Base-by-base conservation (phyloP, 345 rosid genomes). In the Pistacia integerrima region DNA sequence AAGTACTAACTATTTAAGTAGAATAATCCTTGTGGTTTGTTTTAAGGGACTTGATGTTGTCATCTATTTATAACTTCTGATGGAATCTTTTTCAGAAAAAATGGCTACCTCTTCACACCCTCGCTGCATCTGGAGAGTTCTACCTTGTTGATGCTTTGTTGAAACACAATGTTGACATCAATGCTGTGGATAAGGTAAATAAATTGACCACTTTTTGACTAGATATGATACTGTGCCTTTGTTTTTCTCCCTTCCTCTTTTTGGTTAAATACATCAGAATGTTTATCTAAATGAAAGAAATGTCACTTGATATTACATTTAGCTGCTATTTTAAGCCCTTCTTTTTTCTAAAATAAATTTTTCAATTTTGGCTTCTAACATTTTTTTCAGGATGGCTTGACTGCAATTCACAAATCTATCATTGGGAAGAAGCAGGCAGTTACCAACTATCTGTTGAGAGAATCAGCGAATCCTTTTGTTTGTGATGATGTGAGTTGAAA, bases 41-140 rank as follows among this genome's bases (percentile, higher is more conserved):
- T n/a, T n/a, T n/a, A n/a, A n/a, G n/a, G n/a, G n/a, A n/a, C n/a
- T n/a, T n/a, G n/a, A n/a, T n/a, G n/a, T 9, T 61, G 16, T 72
- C 13, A 16, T 28, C 38, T 46, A 17, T 20, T 46, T 61, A 14
- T 66, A 67, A 67, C n/a, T 38, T 57, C 64, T 76, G 60, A 55
- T 68, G 35, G 3, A 35, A 33, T 66, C 28, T 58, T 77, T 78
- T 25, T 28, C 86, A 88, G 93, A 87, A 77, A 54, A 93, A 92
- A 82, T 90, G 99, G 97, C 85, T 88, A 30, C 94, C 97, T 67
- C 83, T 96, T 74, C 97, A 96, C 84, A 86, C 98, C 14, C 89
- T 93, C 71, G 97, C 97, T 63, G 98, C 97, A 46, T 86, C 92
- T 1, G 99, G 99, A 68, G 98, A 95, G 82, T 93, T 90, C 84